Evolutionary conservation across 805 yeast genomes (phyloP), one percentile per base, ranked within the genome.

Genomic region (Metschnikowia continentalis): DNA sequence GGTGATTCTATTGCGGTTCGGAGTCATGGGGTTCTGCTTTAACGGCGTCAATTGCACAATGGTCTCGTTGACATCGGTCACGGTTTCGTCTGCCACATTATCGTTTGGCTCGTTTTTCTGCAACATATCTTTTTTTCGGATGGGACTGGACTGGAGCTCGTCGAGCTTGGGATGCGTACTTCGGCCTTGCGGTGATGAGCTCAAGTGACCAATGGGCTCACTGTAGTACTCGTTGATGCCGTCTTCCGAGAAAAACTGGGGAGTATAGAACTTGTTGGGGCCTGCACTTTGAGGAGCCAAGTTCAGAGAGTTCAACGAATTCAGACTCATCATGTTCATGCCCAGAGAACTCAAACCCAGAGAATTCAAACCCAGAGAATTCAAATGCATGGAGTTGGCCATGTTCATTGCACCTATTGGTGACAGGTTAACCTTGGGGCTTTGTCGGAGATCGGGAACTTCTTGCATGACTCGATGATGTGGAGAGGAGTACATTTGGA

Each of bases 21-120:
- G 75, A 5, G 75, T 70, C 38, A 62, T 64, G 8, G 73, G 73
- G 32, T 61, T 64, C 45, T 64, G 66, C 48, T 68, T 70, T 39
- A 71, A 58, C 3, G 77, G 78, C 3, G 76, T 71, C 42, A 71
- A 57, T 57, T 71, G 76, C 3, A 72, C 59, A 7, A 72, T 65
- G 14, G 78, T 74, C 35, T 68, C 71, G 56, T 72, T 70, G 30
- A 67, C 72, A 53, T 73, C 77, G 2, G 53, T 47, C 3, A 69
- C 66, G 4, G 69, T 65, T 39, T 67, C 72, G 44, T 69, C 74
- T 0, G 57, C 54, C 53, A 58, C 59, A 54, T 63, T 65, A 2
- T 51, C 46, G 37, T 4, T 15, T 19, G 22, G 35, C 10, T 23
- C 19, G 32, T 26, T 17, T 14, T 39, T 39, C 7, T 8, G 19